Conservation (phyloP, 495 filamentous ascomycete species). For the Daldinia vernicosa region DNA sequence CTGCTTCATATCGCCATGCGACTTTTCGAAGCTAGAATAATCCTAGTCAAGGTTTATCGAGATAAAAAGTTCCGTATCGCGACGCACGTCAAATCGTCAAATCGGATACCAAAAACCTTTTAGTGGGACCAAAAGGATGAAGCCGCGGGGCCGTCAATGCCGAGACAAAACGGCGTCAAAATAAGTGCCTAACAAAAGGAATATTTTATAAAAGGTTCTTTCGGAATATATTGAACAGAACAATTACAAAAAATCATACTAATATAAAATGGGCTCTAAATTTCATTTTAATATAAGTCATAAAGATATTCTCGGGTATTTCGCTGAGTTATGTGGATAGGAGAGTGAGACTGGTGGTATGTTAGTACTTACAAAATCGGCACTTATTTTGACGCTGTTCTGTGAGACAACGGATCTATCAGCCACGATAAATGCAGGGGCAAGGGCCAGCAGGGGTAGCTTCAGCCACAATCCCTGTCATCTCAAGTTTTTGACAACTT, state of each 20-base stretch:
- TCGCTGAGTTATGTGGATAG: no score
- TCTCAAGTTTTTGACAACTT: conserved; percentile 16
- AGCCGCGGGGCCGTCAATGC: not conserved
- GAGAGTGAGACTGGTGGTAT: no score
- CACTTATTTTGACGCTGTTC: no score
- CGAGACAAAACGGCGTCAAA: no score
- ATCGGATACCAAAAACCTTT: conserved; percentile 15
- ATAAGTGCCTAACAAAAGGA: no score
- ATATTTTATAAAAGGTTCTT: no score
- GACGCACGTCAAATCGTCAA: conserved; percentile 13
- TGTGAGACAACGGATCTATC: not conserved
- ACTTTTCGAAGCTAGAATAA: conserved; percentile 38
- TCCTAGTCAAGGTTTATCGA: conserved; percentile 2
- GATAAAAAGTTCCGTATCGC: conserved; percentile 17
- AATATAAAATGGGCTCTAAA: no score
- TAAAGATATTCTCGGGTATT: no score
- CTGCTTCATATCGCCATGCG: conserved; percentile 21
- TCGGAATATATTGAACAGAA: no score
- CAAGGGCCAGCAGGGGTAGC: conserved; percentile 30
- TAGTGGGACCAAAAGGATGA: conserved; percentile 9
- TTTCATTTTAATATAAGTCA: no score
- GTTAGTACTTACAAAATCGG: no score
- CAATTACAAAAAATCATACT: no score
- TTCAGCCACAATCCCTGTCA: conserved; percentile 36
- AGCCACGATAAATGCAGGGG: not conserved